phyloP scores from a whole-genome alignment of 257 asterid genomes.

The Nicotiana paniculata region DNA sequence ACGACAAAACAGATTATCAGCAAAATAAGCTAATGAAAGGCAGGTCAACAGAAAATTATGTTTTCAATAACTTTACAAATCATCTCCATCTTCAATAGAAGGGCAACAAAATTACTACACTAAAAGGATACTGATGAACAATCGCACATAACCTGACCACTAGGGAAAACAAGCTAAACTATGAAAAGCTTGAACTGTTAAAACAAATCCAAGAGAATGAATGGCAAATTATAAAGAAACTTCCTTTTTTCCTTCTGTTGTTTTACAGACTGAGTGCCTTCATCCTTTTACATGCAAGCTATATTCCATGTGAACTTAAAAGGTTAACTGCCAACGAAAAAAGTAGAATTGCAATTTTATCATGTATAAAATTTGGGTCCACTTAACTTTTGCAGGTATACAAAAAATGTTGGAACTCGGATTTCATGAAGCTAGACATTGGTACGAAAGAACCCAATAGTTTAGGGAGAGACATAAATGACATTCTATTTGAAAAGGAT shows the following conservation, averaged over 20 bases:
- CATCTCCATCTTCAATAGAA: conserved; percentile 3
- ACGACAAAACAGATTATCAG: conserved; percentile 17
- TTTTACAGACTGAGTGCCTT: neutral
- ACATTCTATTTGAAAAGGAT: neutral
- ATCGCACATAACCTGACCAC: conserved; percentile 1
- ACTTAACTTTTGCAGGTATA: neutral
- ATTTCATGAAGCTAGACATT: neutral
- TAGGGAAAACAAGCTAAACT: neutral
- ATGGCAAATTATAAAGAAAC: neutral
- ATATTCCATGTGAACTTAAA: neutral
- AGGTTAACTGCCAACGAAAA: neutral
- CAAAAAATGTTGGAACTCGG: neutral
- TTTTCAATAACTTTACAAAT: neutral
- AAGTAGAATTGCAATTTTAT: neutral
- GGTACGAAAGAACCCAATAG: neutral
- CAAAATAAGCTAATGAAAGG: conserved; percentile 15
- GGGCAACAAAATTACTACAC: conserved; percentile 8
- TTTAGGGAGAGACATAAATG: neutral
- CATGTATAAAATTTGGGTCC: neutral
- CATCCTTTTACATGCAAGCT: neutral
- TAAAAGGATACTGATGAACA: neutral
- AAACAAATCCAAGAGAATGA: neutral
- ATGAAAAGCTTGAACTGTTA: neutral
- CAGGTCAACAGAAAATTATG: neutral
- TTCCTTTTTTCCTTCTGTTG: neutral